These are phyloP conservation scores for Dictyostelium capitatum DNA, from an alignment of 78 protist genomes.

Conservation along the genomic window DNA sequence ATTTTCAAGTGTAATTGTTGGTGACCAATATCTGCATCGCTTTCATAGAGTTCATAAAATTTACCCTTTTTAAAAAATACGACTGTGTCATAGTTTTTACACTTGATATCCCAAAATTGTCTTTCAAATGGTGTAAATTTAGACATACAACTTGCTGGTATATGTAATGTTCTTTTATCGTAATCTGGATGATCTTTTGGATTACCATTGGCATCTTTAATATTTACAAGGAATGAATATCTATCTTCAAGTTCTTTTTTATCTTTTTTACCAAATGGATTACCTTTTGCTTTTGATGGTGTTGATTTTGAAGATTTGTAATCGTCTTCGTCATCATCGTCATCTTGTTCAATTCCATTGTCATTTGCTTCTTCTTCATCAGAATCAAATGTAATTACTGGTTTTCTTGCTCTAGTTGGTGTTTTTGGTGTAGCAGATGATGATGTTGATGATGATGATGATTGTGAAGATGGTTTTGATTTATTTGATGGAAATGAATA, in stretches of 20 bases:
- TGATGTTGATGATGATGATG: not conserved
- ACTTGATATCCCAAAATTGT: slow-evolving; percentile 96
- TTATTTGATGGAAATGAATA: not conserved
- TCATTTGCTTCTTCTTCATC: not conserved
- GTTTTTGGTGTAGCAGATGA: not conserved
- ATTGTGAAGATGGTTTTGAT: not conserved
- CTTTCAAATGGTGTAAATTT: slow-evolving; percentile 88
- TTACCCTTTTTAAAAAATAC: slow-evolving; percentile 95
- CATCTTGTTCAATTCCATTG: not conserved
- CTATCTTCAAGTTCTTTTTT: slow-evolving; percentile 45
- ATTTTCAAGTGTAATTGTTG: slow-evolving; percentile 88
- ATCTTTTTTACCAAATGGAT: slow-evolving; percentile 13
- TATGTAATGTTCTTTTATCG: slow-evolving; percentile 84
- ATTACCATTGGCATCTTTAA: slow-evolving; percentile 67
- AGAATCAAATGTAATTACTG: not conserved
- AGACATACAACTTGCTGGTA: slow-evolving; percentile 33
- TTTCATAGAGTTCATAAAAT: slow-evolving; percentile 96
- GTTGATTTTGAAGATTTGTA: not conserved
- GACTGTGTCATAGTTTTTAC: slow-evolving; percentile 87
- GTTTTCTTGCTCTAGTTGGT: not conserved
- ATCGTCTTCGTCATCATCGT: not conserved
- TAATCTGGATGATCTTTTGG: slow-evolving; percentile 73
- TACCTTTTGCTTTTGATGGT: not conserved
- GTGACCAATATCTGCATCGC: slow-evolving; percentile 94
- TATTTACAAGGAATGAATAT: slow-evolving; percentile 37